A percentile compares a stretch with the other conserved stretches of the same genome.
Evolutionary conservation across 495 filamentous ascomycete genomes (phyloP).

Genomic region (Tricharina praecox): DNA sequence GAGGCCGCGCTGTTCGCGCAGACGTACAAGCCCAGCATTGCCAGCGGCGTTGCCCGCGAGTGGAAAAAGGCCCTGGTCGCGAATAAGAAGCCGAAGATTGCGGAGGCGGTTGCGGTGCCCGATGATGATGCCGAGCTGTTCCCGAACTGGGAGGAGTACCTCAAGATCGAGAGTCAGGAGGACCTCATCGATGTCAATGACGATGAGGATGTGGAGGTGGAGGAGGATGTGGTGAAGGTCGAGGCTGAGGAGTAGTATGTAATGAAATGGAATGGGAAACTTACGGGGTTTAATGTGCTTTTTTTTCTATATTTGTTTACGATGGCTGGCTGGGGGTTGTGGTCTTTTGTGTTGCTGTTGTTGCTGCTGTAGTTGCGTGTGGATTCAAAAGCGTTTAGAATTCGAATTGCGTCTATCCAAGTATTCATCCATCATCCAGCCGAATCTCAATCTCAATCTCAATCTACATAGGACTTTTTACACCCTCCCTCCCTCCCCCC

Average conservation of each 20-base stretch:
- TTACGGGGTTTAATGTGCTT: too few relatives aligned
- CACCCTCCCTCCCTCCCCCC: too few relatives aligned
- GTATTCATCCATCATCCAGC: too few relatives aligned
- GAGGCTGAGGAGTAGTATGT: constrained; percentile 10
- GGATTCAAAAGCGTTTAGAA: too few relatives aligned
- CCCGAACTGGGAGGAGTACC: constrained; percentile 85
- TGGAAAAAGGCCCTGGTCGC: constrained; percentile 60
- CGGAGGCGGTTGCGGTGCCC: constrained; percentile 68
- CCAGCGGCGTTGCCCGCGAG: constrained; percentile 44
- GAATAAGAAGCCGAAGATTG: constrained; percentile 62
- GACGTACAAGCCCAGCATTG: constrained; percentile 78
- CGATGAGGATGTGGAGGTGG: constrained; percentile 27
- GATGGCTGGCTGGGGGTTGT: too few relatives aligned
- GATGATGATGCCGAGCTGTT: constrained; percentile 79
- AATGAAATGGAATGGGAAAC: too few relatives aligned
- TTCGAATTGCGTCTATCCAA: too few relatives aligned
- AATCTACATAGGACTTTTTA: too few relatives aligned
- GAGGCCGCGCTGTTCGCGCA: constrained; percentile 84
- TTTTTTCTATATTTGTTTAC: too few relatives aligned
- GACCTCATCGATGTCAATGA: constrained; percentile 34
- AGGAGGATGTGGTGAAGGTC: constrained; percentile 11
- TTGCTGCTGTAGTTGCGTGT: too few relatives aligned
- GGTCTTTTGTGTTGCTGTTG: too few relatives aligned
- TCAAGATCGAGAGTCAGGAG: constrained; percentile 57
- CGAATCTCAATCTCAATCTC: too few relatives aligned